These are phyloP conservation scores for Mycena sanguinolenta DNA, from an alignment of 768 basidiomycete genomes.

Conservation along the genomic window DNA sequence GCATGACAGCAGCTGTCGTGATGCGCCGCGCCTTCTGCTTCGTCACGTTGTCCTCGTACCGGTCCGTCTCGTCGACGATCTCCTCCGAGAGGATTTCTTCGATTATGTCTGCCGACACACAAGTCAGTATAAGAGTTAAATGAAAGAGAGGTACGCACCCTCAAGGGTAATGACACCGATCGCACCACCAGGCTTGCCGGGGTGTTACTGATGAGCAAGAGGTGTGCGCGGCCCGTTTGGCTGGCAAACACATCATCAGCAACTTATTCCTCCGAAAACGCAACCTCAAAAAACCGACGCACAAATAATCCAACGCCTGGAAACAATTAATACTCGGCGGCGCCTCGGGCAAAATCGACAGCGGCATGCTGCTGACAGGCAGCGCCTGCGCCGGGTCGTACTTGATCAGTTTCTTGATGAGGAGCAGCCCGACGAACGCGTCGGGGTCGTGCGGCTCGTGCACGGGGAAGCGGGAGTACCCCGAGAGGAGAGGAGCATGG, in stretches of 20 bases:
- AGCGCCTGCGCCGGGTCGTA: conserved; percentile 89
- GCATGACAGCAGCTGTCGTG: conserved; percentile 83
- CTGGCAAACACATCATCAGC: no score
- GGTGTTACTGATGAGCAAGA: no score
- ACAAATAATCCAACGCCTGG: conserved; percentile 83
- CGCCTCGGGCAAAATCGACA: conserved; percentile 92
- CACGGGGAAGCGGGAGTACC: background rate
- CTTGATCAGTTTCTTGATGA: background rate
- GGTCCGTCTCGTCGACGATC: conserved; percentile 95
- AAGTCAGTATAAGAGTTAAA: no score
- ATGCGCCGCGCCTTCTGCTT: conserved; percentile 80
- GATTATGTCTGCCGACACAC: background rate
- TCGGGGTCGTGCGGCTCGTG: background rate
- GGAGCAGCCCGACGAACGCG: background rate
- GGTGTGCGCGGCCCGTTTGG: no score
- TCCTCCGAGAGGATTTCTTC: conserved; percentile 91
- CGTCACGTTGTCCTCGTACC: conserved; percentile 88
- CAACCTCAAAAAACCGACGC: no score
- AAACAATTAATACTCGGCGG: conserved; percentile 91
- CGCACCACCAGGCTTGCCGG: no score
- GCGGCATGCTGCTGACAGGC: conserved; percentile 78
- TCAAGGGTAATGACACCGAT: no score
- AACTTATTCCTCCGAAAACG: no score
- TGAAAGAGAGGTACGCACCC: no score
- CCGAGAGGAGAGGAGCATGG: background rate